Conservation (phyloP, 345 rosid species). For the Citrus australasica region DNA sequence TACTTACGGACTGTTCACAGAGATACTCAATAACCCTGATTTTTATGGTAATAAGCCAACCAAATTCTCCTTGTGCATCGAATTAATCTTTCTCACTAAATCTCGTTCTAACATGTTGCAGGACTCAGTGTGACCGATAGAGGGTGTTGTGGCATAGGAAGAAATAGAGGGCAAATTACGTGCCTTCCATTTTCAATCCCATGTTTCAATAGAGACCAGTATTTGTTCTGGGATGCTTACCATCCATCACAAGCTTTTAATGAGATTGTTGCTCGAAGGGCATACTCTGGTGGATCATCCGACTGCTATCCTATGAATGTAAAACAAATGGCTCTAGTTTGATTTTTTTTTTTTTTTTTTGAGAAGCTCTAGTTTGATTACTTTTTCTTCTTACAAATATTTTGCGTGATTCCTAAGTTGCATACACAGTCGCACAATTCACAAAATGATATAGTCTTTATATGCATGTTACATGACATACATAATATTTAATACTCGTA, state of each 20-base stretch:
- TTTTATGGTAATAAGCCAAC: conserved; percentile 25
- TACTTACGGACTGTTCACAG: conserved; percentile 37
- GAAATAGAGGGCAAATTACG: conserved; percentile 57
- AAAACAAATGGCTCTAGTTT: conserved; percentile 37
- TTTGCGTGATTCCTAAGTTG: not conserved
- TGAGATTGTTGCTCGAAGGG: conserved; percentile 44
- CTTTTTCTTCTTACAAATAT: not conserved
- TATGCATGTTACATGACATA: too few relatives aligned
- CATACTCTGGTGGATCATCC: conserved; percentile 42
- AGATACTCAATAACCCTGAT: conserved; percentile 36
- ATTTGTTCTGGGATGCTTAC: conserved; percentile 67
- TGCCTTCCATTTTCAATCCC: conserved; percentile 59
- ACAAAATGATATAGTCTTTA: too few relatives aligned
- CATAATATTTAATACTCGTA: too few relatives aligned
- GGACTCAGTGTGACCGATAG: conserved; percentile 49
- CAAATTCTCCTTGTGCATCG: not conserved
- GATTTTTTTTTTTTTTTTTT: not conserved
- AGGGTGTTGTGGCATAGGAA: conserved; percentile 72
- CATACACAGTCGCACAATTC: not conserved
- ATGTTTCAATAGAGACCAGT: conserved; percentile 48
- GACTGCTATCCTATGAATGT: conserved; percentile 60
- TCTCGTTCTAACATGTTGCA: conserved; percentile 1
- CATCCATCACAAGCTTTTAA: conserved; percentile 71
- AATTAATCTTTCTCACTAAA: not conserved
- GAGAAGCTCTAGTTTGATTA: conserved; percentile 18